A percentile compares a stretch with the other conserved stretches of the same genome.
Conservation (phyloP, 768 basidiomycete species). For the Butyriboletus loyo region DNA sequence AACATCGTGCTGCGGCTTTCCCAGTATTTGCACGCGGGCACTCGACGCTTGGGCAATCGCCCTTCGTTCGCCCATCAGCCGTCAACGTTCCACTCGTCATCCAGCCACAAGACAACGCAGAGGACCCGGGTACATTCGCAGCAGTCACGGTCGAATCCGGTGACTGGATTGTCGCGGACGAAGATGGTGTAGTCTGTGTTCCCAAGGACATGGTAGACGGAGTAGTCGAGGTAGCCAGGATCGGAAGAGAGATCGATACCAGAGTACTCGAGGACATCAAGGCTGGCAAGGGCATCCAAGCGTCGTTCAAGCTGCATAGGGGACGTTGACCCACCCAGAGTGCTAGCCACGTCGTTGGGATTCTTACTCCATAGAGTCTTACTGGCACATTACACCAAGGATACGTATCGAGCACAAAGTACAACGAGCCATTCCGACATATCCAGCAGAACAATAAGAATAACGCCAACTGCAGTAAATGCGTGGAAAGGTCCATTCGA, state of each 20-base stretch:
- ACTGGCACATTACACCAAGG: slow-evolving; percentile 17
- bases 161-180: slow-evolving; percentile 84
- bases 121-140: slow-evolving; percentile 44
- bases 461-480: neutral
- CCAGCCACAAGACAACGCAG: slow-evolving; percentile 29
- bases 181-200: slow-evolving; percentile 86
- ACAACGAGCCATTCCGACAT: slow-evolving; percentile 14
- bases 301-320: slow-evolving; percentile 76
- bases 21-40: slow-evolving; percentile 81
- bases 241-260: slow-evolving; percentile 63
- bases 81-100: slow-evolving; percentile 65
- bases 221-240: slow-evolving; percentile 57
- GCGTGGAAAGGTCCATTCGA: slow-evolving; percentile 3
- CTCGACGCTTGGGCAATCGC: slow-evolving; percentile 82
- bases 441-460: slow-evolving; percentile 21
- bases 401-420: slow-evolving; percentile 21
- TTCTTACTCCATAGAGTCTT: neutral
- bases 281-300: slow-evolving; percentile 69
- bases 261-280: slow-evolving; percentile 72
- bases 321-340: slow-evolving; percentile 36
- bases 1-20: slow-evolving; percentile 67
- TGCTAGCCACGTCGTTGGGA: neutral
- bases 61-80: slow-evolving; percentile 78
- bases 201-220: slow-evolving; percentile 49
- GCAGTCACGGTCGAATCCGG: slow-evolving; percentile 62